Base-by-base conservation (phyloP, 805 yeast species). In the Candida rishiriensis region DNA sequence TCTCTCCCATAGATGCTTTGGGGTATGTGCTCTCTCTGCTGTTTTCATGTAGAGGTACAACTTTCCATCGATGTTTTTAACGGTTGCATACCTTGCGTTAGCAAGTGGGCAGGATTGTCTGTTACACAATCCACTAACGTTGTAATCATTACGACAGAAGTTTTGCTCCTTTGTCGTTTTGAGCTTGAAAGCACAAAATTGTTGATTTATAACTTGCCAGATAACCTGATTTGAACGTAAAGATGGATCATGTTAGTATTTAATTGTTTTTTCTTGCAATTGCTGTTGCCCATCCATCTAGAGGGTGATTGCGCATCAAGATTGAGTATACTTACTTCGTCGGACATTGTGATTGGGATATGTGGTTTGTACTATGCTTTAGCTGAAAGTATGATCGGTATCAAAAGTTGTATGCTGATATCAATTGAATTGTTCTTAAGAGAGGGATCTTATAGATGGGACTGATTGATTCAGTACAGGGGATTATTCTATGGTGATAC, bases 101-200 rank as follows among this genome's bases (percentile, higher is more conserved):
- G 99, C 99, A 48, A 93, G 71, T 2, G 99, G 99, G 64, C 99
- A 93, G 5, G 97, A 86, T 63, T 83, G 89, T 59, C 99, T 80
- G 43, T 83, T 79, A 65, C 99, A 93, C 44, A 93, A 74, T 50
- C 99, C 99, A 52, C 88, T 80, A 40, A 91, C 98, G 64, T 93
- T 93, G 69, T 88, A 90, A 65, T 93, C 98, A 63, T 91, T 93
- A 63, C 97, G 74, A 69, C 99, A 93, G 63, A 93, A 93, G 56
- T 81, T 85, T 65, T 91, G 97, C 21, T 81, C 88, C 59, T 88
- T 87, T 48, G 87, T 86, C 26, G 97, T 85, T 60, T 85, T 86
- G 56, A 93, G 72, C 68, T 91, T 91, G 72, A 85, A 93, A 17
- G 99, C 87, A 72, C 99, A 93, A 62, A 91, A 93, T 63, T 88